A percentile compares a stretch with the other conserved stretches of the same genome.
These are phyloP conservation scores for Hibiscus mutabilis DNA, from an alignment of 345 rosid genomes.

Conservation along the genomic window DNA sequence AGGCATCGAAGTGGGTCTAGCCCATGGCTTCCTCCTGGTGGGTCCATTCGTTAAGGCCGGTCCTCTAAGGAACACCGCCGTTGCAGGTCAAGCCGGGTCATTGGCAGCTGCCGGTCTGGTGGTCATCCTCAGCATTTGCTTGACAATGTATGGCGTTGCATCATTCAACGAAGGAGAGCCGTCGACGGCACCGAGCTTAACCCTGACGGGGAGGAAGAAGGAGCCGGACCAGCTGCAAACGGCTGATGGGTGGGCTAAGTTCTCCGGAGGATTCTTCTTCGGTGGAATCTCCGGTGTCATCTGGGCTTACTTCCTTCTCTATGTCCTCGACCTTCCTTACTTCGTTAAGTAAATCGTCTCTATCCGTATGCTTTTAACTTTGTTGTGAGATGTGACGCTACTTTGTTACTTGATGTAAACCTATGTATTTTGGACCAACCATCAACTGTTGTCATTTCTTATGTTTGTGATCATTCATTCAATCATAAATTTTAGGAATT, in stretches of 20 bases:
- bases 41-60: constrained; percentile 91
- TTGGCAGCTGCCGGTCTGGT: constrained; percentile 85
- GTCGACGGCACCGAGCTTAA: constrained; percentile 69
- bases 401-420: not conserved
- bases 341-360: constrained; percentile 45
- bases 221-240: constrained; percentile 91
- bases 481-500: no score
- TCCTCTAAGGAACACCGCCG: constrained; percentile 78
- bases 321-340: constrained; percentile 83
- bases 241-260: constrained; percentile 94
- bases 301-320: constrained; percentile 94
- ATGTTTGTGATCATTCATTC: no score
- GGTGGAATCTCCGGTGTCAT: constrained; percentile 91
- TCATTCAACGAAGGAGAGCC: constrained; percentile 86
- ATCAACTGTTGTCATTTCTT: no score
- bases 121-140: constrained; percentile 75
- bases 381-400: no score
- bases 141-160: constrained; percentile 80
- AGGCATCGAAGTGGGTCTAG: constrained; percentile 78
- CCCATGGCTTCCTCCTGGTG: constrained; percentile 80
- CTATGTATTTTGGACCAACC: not conserved
- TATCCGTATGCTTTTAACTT: not conserved
- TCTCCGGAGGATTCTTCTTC: constrained; percentile 89
- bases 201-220: constrained; percentile 93
- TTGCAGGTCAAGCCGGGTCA: constrained; percentile 80